Evolutionary conservation across 179 eudicot species (phyloP).

Genomic region (Monotropa hypopitys): DNA sequence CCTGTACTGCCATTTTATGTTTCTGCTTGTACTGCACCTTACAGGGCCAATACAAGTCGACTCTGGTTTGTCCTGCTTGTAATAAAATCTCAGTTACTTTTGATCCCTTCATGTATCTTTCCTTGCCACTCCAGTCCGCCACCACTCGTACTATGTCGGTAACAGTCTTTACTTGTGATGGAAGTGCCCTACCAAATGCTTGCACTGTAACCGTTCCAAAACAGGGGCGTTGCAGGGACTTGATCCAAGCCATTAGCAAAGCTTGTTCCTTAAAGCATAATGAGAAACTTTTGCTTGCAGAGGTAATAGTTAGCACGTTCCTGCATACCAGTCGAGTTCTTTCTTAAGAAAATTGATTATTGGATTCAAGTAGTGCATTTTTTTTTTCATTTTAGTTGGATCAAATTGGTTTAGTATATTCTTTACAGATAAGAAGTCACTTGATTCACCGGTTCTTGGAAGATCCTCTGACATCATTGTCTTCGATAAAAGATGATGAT

Average conservation of each 20-base stretch:
- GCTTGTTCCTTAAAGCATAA: conserved; percentile 64
- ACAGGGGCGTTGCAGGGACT: conserved; percentile 92
- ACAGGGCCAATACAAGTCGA: conserved; percentile 98
- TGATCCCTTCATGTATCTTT: conserved; percentile 98
- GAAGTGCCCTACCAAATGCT: conserved; percentile 60
- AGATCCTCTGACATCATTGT: conserved; percentile 70
- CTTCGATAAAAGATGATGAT: conserved; percentile 84
- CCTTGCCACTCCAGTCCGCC: conserved; percentile 91
- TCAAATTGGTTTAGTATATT: conserved; percentile 6
- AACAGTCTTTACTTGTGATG: conserved; percentile 75
- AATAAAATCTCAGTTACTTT: conserved; percentile 78
- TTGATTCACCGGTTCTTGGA: conserved; percentile 75
- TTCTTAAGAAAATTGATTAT: not conserved
- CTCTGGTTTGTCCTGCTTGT: conserved; percentile 85
- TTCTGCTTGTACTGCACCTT: conserved; percentile 12
- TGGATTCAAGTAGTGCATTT: not conserved
- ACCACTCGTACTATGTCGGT: conserved; percentile 70
- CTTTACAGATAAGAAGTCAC: conserved; percentile 62
- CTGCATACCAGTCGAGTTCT: not conserved
- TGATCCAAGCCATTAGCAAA: conserved; percentile 74
- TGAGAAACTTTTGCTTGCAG: conserved; percentile 93
- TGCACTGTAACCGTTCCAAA: conserved; percentile 78
- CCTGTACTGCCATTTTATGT: not conserved
- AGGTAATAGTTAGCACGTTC: conserved; percentile 34
- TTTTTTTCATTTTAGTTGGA: not conserved